Base-by-base conservation (phyloP, 2,329 filamentous ascomycete species). In the Colletotrichum brevisporum region DNA sequence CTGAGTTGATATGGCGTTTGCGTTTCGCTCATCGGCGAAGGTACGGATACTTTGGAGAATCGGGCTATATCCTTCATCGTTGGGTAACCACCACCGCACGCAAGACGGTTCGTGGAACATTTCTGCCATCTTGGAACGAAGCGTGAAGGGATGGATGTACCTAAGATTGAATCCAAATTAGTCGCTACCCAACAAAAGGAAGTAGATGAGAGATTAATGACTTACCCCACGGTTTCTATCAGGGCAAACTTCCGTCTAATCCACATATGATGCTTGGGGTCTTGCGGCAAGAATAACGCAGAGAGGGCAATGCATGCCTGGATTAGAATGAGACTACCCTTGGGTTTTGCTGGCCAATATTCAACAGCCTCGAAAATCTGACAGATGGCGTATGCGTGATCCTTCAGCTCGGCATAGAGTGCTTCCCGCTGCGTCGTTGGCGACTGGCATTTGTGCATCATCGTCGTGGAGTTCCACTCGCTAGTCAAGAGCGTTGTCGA, bases 41-140 rank as follows among this genome's bases (percentile, higher is more conserved):
- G 89, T 88, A 21, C 95, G 91, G 70, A 97, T 90, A 62, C 88
- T 91, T 59, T 90, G 91, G 62, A 98, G 85, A 50, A 97, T 88
- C 0, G 89, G 88, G 12, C 89, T 91, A 74, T 92, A 92, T 2
- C 89, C 90, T 81, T 95, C 92, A 71, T 94, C 89, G 77, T 96
- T 88, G 2, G 94, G 93, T 3, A 98, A 87, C 96, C 96, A 99
- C 94, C 94, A 98, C 66, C 91, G 86, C 52, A 89, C 88, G 61
- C 94, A 89, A 21, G 91, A 89, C 15, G 89, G 86, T 51, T 93
- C 88, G 69, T 88, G 84, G 85, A 96, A 97, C 26, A 94, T 79
- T 54, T 92, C 87, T 39, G 92, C 90, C 87, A 98, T 92, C 72
- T 91, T 91, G 39, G 83, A 85, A 67, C 95, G 91, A 74, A 95